Conservation (phyloP, 1,139 yeast species). For the Keqinozyma sinolaborantium region DNA sequence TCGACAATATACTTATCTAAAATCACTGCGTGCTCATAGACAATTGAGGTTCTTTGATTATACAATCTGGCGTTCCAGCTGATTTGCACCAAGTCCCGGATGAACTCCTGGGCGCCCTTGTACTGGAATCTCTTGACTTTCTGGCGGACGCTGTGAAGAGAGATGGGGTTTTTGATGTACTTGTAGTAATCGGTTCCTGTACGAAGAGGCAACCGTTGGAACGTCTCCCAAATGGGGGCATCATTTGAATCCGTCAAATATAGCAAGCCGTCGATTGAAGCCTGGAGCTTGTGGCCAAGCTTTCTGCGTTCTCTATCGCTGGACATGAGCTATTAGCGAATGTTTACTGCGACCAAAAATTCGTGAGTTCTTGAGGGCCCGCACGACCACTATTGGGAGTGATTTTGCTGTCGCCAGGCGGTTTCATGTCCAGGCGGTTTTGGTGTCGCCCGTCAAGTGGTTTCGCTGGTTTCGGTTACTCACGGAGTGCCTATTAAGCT, state of each 20-base stretch:
- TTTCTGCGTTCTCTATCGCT: slow-evolving; percentile 37
- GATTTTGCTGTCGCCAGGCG: too few species aligned
- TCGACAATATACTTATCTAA: slow-evolving; percentile 61
- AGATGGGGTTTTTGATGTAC: slow-evolving; percentile 38
- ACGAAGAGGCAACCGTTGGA: slow-evolving; percentile 52
- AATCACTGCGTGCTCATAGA: slow-evolving; percentile 68
- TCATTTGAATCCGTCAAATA: slow-evolving; percentile 44
- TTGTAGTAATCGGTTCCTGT: slow-evolving; percentile 47
- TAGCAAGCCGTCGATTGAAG: slow-evolving; percentile 41
- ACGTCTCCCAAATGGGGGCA: slow-evolving; percentile 40
- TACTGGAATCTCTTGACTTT: slow-evolving; percentile 51
- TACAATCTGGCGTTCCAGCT: slow-evolving; percentile 87
- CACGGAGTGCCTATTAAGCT: too few species aligned
- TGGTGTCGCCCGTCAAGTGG: too few species aligned
- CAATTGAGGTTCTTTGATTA: slow-evolving; percentile 65
- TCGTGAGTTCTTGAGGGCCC: not conserved
- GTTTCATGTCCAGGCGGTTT: too few species aligned
- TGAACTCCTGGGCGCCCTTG: slow-evolving; percentile 59
- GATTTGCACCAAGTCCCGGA: slow-evolving; percentile 76
- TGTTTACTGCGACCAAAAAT: not conserved
- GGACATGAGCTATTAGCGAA: slow-evolving; percentile 14
- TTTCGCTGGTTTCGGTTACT: too few species aligned
- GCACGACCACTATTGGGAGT: too few species aligned
- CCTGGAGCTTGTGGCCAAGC: slow-evolving; percentile 35
- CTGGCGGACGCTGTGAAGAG: slow-evolving; percentile 40